Evolutionary conservation across 257 asterid genomes (phyloP), one percentile per base, ranked within the genome.

Genomic region (Nicotiana sylvestris): DNA sequence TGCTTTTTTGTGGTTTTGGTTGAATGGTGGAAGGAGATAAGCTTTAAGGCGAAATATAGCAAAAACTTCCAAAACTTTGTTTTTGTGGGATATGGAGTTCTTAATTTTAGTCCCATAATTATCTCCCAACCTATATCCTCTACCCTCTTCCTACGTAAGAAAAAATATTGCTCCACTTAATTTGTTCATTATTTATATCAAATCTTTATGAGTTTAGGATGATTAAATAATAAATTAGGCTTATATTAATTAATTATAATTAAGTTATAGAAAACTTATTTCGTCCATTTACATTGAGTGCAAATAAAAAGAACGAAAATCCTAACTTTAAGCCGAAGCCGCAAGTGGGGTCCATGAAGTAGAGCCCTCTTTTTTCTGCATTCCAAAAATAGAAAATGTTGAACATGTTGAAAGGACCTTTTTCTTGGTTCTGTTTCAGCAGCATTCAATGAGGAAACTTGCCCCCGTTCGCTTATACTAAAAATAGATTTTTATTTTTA

Each of bases 301-400:
- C 10, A 43, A 43, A 43, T 43, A 43, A 43, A 9, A 43, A 8
- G 10, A 53, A 12, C 6, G 17, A 53, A 53, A 53, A 53, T 4
- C 58, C 58, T 1, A 13, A 53, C 58, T 15, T 53, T 53, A 15
- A 3, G 58, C 18, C 18, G 6, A 53, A 53, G 18, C 18, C 6
- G 12, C 80, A 58, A 13, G 81, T 85, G 81, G 77, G 87, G 21
- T 18, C 68, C 53, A 68, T 10, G 78, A 70, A 7, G 30, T 17
- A 7, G 18, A 18, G 65, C 27, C 57, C 35, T 11, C 39, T 7
- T 37, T 83, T 76, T 77, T 66, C 53, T 55, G 77, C 72, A 58
- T 86, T 67, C 89, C 76, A 77, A 66, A 67, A 64, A 56, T 86
- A 56, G 89, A 33, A 86, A 83, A 81, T 56, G 37, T 18, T 81